A percentile compares a stretch with the other conserved stretches of the same genome.
These are phyloP conservation scores for Backusella mclennaniae DNA, from an alignment of 192 early-diverging fungal genomes.

Conservation along the genomic window DNA sequence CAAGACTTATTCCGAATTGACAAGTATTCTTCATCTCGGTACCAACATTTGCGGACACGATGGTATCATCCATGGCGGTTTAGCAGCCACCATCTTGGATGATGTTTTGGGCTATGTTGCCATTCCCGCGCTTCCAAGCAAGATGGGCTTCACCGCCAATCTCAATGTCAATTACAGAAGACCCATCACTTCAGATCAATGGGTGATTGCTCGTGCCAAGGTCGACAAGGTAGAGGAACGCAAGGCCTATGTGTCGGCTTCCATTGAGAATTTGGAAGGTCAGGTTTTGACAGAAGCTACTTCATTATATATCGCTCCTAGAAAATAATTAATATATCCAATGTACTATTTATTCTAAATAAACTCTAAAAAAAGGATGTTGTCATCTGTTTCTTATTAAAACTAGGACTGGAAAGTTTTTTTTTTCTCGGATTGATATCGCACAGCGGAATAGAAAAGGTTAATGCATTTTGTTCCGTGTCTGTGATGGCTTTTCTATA, in stretches of 20 bases:
- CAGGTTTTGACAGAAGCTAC: slow-evolving; percentile 61
- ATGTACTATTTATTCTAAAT: not conserved
- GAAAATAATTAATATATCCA: not conserved
- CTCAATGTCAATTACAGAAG: slow-evolving; percentile 74
- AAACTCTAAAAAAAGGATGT: not conserved
- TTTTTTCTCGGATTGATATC: not conserved
- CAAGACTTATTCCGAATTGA: slow-evolving; percentile 42
- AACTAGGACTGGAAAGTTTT: not conserved
- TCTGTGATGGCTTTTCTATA: not conserved
- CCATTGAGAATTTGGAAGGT: slow-evolving; percentile 59
- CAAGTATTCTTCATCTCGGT: slow-evolving; percentile 65
- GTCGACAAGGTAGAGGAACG: slow-evolving; percentile 61
- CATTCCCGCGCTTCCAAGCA: slow-evolving; percentile 59
- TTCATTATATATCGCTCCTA: slow-evolving; percentile 61
- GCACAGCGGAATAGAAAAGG: not conserved
- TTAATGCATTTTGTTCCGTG: not conserved
- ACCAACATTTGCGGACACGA: slow-evolving; percentile 71
- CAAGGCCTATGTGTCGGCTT: slow-evolving; percentile 65
- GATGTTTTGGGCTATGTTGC: slow-evolving; percentile 58
- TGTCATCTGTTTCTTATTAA: no score
- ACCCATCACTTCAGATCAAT: slow-evolving; percentile 63
- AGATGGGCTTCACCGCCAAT: slow-evolving; percentile 71
- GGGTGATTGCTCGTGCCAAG: slow-evolving; percentile 52
- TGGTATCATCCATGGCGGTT: slow-evolving; percentile 77
- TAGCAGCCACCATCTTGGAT: slow-evolving; percentile 72